Base-by-base conservation (phyloP, 345 rosid genomes). In the Populus pruinosa region DNA sequence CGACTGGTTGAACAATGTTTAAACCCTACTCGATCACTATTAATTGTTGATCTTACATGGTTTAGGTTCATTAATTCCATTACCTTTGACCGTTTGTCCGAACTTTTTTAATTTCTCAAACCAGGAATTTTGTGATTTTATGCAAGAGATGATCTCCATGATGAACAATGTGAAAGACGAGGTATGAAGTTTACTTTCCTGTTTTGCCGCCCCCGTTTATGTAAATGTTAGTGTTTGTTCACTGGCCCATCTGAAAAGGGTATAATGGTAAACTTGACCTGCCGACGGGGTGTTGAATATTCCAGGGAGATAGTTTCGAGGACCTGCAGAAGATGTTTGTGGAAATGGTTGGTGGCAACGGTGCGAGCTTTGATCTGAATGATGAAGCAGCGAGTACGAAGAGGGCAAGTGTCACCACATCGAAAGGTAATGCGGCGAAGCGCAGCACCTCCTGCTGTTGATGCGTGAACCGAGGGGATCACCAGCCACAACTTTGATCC, bases 121-220 rank as follows among this genome's bases (percentile, higher is more conserved):
- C 31, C 89, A 94, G 98, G 97, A 88, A 31, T 93, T 94, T 64
- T 86, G 91, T 31, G 95, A 84, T 31, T 93, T 94, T 69, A 91
- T 94, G 97, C 90, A 91, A 87, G 98, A 94, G 87, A 91, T 94
- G 98, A 63, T 94, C 72, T 84, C 94, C 8, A 88, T 94, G 97
- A 91, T 94, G 98, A 86, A 87, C 87, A 90, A 82, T 82, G 93
- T 89, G 64, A 89, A 93, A 81, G 93, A 86, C 79, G 94, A 93
- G 94, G 97, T 91, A 76, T 16, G 12, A 11, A 18, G 17, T 39
- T 1, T 10, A 3, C 9, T 25, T 72, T 11, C 69, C 75, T 2
- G 21, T 16, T 4, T 2, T 39, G 20, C 29, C 73, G 20, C 29
- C 73, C 36, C 16, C 63, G 6, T 27, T 1, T 1, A 5, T 27